phyloP scores from a whole-genome alignment of 1,284 basidiomycete species.

The Boletus albobrunnescens region DNA sequence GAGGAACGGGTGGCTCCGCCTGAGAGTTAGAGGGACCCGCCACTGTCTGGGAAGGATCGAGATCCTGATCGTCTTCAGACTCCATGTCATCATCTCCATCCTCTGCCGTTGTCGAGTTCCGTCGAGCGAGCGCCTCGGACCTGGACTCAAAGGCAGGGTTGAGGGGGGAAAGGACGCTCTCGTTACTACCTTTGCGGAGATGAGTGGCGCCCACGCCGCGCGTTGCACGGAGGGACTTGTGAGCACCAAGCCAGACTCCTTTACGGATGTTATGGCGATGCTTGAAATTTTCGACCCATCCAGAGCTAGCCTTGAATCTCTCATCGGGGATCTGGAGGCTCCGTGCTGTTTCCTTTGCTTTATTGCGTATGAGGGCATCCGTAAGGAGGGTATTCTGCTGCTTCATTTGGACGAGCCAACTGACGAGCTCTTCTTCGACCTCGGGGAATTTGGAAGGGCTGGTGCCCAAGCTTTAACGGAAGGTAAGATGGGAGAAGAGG shows the following conservation, averaged over 20 bases:
- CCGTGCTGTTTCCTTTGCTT: constrained; percentile 68
- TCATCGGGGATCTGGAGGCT: constrained; percentile 56
- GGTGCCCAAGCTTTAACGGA: constrained; percentile 11
- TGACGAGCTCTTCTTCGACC: constrained; percentile 62
- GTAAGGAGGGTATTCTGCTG: constrained; percentile 53
- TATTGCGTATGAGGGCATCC: constrained; percentile 67
- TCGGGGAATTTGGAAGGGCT: constrained; percentile 77
- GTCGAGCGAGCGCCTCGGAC: constrained; percentile 27
- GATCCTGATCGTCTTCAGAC: constrained; percentile 35
- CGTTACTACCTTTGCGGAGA: constrained; percentile 34
- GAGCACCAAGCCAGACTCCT: constrained; percentile 53
- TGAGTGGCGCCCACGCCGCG: constrained; percentile 32
- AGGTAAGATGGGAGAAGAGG: neutral
- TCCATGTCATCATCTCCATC: constrained; percentile 37
- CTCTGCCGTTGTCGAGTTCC: constrained; percentile 28
- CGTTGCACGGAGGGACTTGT: constrained; percentile 32
- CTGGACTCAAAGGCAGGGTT: constrained; percentile 36
- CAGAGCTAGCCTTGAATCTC: constrained; percentile 84
- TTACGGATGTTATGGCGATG: constrained; percentile 69
- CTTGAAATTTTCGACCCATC: constrained; percentile 92
- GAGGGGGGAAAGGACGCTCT: constrained; percentile 35
- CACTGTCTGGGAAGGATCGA: constrained; percentile 27
- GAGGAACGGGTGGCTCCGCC: constrained; percentile 21
- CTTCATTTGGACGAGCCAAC: constrained; percentile 57
- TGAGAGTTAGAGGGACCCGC: constrained; percentile 32